Evolutionary conservation across 2,329 filamentous ascomycete genomes (phyloP), one percentile per base, ranked within the genome.

Genomic region (Exophiala calicioides): DNA sequence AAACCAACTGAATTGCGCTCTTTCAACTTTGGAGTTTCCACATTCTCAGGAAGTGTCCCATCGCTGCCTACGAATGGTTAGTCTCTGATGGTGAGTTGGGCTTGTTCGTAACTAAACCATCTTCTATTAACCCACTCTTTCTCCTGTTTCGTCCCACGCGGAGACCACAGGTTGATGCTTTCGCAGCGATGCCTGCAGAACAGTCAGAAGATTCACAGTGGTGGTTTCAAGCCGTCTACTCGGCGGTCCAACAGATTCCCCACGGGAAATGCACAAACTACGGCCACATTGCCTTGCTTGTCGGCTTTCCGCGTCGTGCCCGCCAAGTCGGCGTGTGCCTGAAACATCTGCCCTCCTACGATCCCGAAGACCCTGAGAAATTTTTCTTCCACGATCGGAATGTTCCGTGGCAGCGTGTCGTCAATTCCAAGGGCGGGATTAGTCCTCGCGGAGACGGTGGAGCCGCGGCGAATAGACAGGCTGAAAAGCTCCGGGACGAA

Each of bases 351-450:
- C 80, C 90, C 1, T 52, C 60, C 9, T 62, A 70, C 5, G 74
- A 79, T 47, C 60, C 72, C 0, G 65, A 70, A 7, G 61, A 67
- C 37, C 68, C 73, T 52, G 69, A 65, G 26, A 68, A 68, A 33
- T 65, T 69, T 42, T 66, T 71, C 47, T 94, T 85, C 70, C 85
- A 95, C 65, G 74, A 78, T 49, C 74, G 73, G 18, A 96, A 85
- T 56, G 91, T 97, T 3, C 91, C 91, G 0, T 97, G 91, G 91
- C 91, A 97, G 72, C 77, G 93, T 47, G 88, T 97, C 50, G 86
- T 97, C 64, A 95, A 91, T 66, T 73, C 88, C 10, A 91, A 87
- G 68, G 90, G 91, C 16, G 74, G 81, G 49, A 94, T 97, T 57
- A 95, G 90, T 33, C 86, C 86, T 5, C 81, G 71, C 19, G 71